Conservation (phyloP, 768 basidiomycete species). For the Suillus occidentalis region DNA sequence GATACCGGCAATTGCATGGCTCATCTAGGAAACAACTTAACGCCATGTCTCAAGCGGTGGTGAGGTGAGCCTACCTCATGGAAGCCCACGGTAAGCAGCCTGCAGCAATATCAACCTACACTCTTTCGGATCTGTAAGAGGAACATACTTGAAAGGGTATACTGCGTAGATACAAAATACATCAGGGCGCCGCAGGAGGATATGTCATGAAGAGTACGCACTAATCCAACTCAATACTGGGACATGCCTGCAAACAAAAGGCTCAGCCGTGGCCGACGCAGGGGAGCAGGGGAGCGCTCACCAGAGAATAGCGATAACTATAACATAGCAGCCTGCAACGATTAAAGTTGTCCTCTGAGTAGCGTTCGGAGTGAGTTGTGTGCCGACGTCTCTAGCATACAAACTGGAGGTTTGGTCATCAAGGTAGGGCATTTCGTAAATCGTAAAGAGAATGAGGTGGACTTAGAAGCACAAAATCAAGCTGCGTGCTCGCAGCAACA, state of each 20-base stretch:
- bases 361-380: constrained; percentile 57
- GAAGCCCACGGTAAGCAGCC: constrained; percentile 84
- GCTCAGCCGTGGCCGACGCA: constrained; percentile 7
- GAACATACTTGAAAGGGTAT: constrained; percentile 85
- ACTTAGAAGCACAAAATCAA: background rate
- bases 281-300: constrained; percentile 31
- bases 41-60: background rate
- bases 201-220: constrained; percentile 39
- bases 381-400: constrained; percentile 25
- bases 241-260: constrained; percentile 58
- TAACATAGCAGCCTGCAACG: constrained; percentile 72
- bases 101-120: constrained; percentile 24
- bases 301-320: constrained; percentile 82
- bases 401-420: constrained; percentile 18
- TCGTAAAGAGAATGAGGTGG: constrained; percentile 15
- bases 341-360: constrained; percentile 80
- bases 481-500: background rate
- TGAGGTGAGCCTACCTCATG: constrained; percentile 61
- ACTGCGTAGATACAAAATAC: constrained; percentile 42
- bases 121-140: constrained; percentile 6
- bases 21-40: constrained; percentile 54
- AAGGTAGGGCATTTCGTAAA: constrained; percentile 31
- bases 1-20: constrained; percentile 78
- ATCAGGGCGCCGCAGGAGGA: constrained; percentile 2
- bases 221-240: constrained; percentile 71